phyloP scores from a whole-genome alignment of 2,329 filamentous ascomycete species.

The Clonostachys byssicola region DNA sequence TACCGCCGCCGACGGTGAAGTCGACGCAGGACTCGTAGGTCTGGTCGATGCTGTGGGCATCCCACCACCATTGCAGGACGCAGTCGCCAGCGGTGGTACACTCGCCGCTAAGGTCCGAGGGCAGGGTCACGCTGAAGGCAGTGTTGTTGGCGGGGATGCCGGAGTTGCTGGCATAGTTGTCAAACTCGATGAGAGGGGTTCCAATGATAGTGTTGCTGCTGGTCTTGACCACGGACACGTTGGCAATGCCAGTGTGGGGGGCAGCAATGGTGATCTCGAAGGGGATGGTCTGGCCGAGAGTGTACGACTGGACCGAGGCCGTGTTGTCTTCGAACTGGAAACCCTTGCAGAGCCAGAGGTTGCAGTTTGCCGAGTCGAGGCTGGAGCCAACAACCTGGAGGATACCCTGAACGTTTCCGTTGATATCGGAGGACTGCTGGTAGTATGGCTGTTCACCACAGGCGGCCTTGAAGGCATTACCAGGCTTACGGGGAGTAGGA shows the following conservation, averaged over 20 bases:
- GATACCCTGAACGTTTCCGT: slow-evolving; percentile 31
- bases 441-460: slow-evolving; percentile 35
- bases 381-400: slow-evolving; percentile 17
- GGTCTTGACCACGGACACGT: slow-evolving; percentile 54
- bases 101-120: slow-evolving; percentile 32
- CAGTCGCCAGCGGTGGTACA: slow-evolving; percentile 44
- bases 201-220: slow-evolving; percentile 47
- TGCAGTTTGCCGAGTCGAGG: slow-evolving; percentile 20
- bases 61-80: slow-evolving; percentile 61
- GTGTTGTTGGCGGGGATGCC: slow-evolving; percentile 34
- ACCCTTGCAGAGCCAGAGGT: slow-evolving; percentile 42
- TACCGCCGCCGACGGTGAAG: slow-evolving; percentile 28
- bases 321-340: slow-evolving; percentile 39
- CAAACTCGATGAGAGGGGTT: slow-evolving; percentile 46
- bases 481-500: slow-evolving; percentile 33
- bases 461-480: slow-evolving; percentile 33
- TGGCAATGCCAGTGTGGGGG: slow-evolving; percentile 40
- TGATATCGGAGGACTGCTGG: slow-evolving; percentile 23
- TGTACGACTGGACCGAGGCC: slow-evolving; percentile 33
- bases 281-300: slow-evolving; percentile 33
- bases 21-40: slow-evolving; percentile 62
- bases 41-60: slow-evolving; percentile 49
- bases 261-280: slow-evolving; percentile 35
- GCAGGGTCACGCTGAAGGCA: slow-evolving; percentile 51
- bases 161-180: slow-evolving; percentile 45